Evolutionary conservation across 2,329 filamentous ascomycete genomes (phyloP).

Genomic region (Zalaria sp.): DNA sequence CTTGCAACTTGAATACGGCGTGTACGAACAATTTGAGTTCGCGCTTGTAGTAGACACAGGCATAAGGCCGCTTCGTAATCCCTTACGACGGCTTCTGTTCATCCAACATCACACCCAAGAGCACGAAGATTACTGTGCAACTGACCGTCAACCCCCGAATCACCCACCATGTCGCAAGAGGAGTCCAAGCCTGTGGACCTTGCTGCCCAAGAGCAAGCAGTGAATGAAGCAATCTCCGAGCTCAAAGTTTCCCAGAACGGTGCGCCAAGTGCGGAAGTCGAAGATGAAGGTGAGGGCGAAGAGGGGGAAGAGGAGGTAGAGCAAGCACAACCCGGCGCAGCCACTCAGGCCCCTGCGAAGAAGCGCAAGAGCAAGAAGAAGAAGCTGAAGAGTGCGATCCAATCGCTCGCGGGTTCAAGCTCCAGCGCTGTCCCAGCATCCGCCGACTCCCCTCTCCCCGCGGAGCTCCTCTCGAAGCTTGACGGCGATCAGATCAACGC

Average conservation of each 20-base stretch:
- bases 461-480: constrained; percentile 4
- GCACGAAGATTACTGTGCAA: no score
- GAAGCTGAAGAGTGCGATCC: constrained; percentile 31
- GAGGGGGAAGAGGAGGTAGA: background rate
- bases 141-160: no score
- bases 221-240: constrained; percentile 27
- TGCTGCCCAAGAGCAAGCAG: constrained; percentile 33
- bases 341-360: constrained; percentile 22
- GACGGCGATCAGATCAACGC: constrained; percentile 5
- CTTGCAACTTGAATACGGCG: no score
- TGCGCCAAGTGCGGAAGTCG: constrained; percentile 12
- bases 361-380: constrained; percentile 49
- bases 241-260: constrained; percentile 27
- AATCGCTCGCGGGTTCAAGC: constrained; percentile 4
- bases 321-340: background rate
- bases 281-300: constrained; percentile 8
- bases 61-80: no score
- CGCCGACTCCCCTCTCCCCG: constrained; percentile 5
- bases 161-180: constrained; percentile 34
- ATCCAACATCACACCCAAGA: no score
- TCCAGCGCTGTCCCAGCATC: constrained; percentile 5
- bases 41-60: no score
- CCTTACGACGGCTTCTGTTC: no score
- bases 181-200: constrained; percentile 50
- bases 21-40: no score